Evolutionary conservation across 2,329 filamentous ascomycete species (phyloP), one percentile per base, ranked within the genome.

Genomic region (Trichoderma sp.): DNA sequence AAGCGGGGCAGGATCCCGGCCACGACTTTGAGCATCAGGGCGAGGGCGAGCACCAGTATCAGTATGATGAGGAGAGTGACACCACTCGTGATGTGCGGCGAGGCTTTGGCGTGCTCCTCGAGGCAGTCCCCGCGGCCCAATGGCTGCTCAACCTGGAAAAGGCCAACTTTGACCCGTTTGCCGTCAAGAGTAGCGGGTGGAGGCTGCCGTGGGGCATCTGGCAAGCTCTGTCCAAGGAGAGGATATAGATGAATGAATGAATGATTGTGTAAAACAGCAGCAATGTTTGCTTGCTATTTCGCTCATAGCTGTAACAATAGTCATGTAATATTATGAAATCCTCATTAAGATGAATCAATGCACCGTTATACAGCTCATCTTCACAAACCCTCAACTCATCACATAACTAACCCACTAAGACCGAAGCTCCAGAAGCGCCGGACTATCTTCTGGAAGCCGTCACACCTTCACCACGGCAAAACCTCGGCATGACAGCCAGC

Each of bases 1-100:
- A 91, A 72, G 91, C 91, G 4, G 94, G 95, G 2, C 85, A 93
- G 79, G 92, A 91, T 66, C 90, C 94, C 0, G 94, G 93, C 0
- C 96, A 98, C 82, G 94, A 94, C 6, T 98, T 96, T 82, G 96
- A 98, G 84, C 94, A 98, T 81, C 89, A 93, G 76, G 90, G 91
- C 35, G 95, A 98, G 81, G 91, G 91, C 68, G 94, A 93, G 50
- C 89, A 91, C 79, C 81, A 86, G 3, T 90, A 45, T n/a, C 41
- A 45, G 41, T 45, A 91, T 3, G 89, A 91, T 78, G 78, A 82
- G 14, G 80, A 81, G 35, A 85, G 84, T 63, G 84, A 84, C 56
- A 84, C 84, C 0, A 77, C 81, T 62, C 80, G 79, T 71, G 84
- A 88, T 77, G 79, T 90, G 38, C 80, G 93, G 66, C 89, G 89